A percentile compares a stretch with the other conserved stretches of the same genome.
Evolutionary conservation across 1,139 yeast genomes (phyloP).

Genomic region (Entelexis sorbosivorans): DNA sequence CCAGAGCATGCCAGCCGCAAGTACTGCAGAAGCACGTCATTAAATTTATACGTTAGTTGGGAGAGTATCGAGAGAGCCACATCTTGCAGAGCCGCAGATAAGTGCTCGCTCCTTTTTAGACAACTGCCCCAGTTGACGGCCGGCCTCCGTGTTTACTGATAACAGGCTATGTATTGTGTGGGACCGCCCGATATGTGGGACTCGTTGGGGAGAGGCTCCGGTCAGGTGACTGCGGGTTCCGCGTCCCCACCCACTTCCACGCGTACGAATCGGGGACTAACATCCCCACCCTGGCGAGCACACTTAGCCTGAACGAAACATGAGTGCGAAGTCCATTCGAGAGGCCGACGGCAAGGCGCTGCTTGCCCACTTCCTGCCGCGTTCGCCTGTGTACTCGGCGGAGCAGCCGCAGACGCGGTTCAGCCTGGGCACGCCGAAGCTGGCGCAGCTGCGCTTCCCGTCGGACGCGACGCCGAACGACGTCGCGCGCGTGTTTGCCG

Average conservation of each 20-base stretch:
- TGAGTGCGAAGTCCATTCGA: conserved; percentile 39
- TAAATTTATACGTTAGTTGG: no score
- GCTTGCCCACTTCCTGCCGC: conserved; percentile 36
- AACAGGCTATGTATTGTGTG: background rate
- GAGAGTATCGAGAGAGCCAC: no score
- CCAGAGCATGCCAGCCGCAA: no score
- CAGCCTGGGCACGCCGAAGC: conserved; percentile 33
- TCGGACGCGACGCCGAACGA: conserved; percentile 27
- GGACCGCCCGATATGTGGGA: no score
- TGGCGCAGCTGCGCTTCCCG: conserved; percentile 33
- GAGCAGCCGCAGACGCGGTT: conserved; percentile 32
- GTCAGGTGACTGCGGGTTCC: background rate
- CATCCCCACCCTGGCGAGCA: conserved; percentile 1
- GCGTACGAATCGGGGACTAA: background rate
- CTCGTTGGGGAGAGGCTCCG: background rate
- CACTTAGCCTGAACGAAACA: conserved; percentile 13
- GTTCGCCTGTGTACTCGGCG: conserved; percentile 32
- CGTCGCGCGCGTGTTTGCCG: conserved; percentile 29
- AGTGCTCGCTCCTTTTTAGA: no score
- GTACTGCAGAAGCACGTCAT: no score
- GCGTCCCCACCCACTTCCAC: conserved; percentile 2
- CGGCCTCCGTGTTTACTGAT: background rate
- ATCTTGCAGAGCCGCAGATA: no score
- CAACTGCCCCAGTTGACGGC: no score
- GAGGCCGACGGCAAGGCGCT: conserved; percentile 41